Evolutionary conservation across 2,329 filamentous ascomycete species (phyloP), one percentile per base, ranked within the genome.

Genomic region (Cordyceps pruinosa): DNA sequence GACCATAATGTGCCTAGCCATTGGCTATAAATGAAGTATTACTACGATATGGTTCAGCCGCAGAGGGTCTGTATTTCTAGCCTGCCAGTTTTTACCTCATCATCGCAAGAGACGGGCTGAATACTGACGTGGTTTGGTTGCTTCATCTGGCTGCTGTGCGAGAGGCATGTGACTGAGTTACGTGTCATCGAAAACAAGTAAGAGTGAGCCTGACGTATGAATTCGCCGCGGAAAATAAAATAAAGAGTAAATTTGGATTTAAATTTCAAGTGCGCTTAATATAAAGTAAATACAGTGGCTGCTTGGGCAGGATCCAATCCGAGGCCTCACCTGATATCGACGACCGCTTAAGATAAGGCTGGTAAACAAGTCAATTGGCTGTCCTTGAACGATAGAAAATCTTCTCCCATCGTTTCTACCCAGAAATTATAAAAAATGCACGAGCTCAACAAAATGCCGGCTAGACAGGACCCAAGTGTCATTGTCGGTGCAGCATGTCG

Each of bases 401-500:
- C n/a, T n/a, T n/a, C n/a, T n/a, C n/a, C n/a, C n/a, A n/a, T n/a
- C n/a, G n/a, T n/a, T n/a, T n/a, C n/a, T n/a, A n/a, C n/a, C n/a
- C n/a, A n/a, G n/a, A n/a, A n/a, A n/a, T n/a, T n/a, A n/a, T n/a
- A n/a, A n/a, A 34, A 28, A 35, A 55, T 37, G 42, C 25, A 2
- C 21, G 32, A 15, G 5, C 9, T 13, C 2, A 19, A 39, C 8
- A 39, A n/a, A 26, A n/a, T 10, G 5, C 8, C 34, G 6, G 23
- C 23, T 6, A 19, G 6, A 10, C 32, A 50, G 47, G 69, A 72
- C 57, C 68, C 67, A 3, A 64, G 67, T 28, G 69, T 68, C 47
- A 66, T 72, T 23, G 61, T 71, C 44, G 69, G 69, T 8, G 56
- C 70, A 26, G 66, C 65, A 23, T 67, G 69, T 32, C 61, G 63